These are phyloP conservation scores for Blastocladiella emersonii DNA, from an alignment of 371 early-diverging fungal species.

Conservation along the genomic window DNA sequence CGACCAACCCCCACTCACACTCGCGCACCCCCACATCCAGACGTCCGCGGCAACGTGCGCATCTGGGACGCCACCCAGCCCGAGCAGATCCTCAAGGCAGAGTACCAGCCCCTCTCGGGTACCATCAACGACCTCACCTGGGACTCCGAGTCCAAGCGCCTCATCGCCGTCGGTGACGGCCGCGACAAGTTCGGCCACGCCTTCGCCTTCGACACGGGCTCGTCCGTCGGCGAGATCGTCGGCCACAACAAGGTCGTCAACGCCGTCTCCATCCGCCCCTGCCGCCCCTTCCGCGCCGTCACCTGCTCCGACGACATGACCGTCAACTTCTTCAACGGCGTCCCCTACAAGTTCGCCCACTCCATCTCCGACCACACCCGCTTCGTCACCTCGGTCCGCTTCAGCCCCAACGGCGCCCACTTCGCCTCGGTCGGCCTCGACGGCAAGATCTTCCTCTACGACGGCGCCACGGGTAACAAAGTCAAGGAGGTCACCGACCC, in stretches of 20 bases:
- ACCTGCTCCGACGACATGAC: constrained; percentile 85
- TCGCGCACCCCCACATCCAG: constrained; percentile 18
- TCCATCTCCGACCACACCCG: constrained; percentile 64
- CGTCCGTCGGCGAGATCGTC: constrained; percentile 80
- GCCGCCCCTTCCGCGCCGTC: constrained; percentile 81
- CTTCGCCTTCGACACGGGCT: constrained; percentile 73
- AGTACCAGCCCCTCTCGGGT: constrained; percentile 56
- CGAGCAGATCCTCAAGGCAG: constrained; percentile 75
- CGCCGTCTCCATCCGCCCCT: constrained; percentile 63
- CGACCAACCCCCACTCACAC: neutral
- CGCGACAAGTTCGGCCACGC: constrained; percentile 80
- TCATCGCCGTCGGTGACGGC: constrained; percentile 92
- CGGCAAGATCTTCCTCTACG: constrained; percentile 80
- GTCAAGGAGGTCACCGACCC: constrained; percentile 45
- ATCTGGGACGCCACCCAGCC: constrained; percentile 82
- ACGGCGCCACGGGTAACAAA: constrained; percentile 77
- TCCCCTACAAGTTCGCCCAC: constrained; percentile 71
- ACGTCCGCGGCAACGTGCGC: constrained; percentile 74
- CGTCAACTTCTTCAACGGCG: constrained; percentile 77
- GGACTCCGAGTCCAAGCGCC: constrained; percentile 86
- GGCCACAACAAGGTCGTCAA: constrained; percentile 84
- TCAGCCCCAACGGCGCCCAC: constrained; percentile 64
- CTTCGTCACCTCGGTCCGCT: constrained; percentile 78
- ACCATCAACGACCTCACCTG: constrained; percentile 78
- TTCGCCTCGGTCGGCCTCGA: constrained; percentile 82